These are phyloP conservation scores for Tetrastigma voinierianum DNA, from an alignment of 164 flowering plant species.

Conservation along the genomic window DNA sequence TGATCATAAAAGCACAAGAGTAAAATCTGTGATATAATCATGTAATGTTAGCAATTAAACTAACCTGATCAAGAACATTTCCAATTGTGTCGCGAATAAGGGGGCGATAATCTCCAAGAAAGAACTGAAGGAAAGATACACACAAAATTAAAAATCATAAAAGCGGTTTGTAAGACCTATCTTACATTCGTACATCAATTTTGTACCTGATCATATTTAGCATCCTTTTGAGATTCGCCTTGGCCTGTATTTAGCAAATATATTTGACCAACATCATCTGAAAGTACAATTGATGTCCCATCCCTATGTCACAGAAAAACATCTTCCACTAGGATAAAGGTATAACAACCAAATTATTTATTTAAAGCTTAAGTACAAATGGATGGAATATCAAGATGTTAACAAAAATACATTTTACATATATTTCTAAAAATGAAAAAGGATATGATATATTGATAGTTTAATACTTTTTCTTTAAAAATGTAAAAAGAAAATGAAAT, in stretches of 20 bases:
- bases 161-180: neutral
- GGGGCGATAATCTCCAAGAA: constrained; percentile 97
- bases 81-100: constrained; percentile 79
- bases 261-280: constrained; percentile 97
- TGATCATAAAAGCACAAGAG: neutral
- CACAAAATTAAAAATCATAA: constrained; percentile 6
- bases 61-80: constrained; percentile 90
- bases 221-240: constrained; percentile 89
- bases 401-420: no score
- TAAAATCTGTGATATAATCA: neutral
- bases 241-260: constrained; percentile 84
- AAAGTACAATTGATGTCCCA: constrained; percentile 91
- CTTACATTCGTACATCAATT: constrained; percentile 37
- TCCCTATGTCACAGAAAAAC: constrained; percentile 50
- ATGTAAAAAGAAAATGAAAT: no score
- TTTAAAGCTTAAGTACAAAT: no score
- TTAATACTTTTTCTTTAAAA: no score
- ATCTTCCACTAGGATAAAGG: neutral
- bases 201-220: constrained; percentile 96
- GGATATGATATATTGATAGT: no score
- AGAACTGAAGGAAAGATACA: constrained; percentile 60
- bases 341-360: no score
- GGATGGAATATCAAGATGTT: no score
- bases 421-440: no score
- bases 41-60: constrained; percentile 5